Percentiles rank a stretch among this genome's conserved stretches.
Conservation (phyloP, 2,329 filamentous ascomycete species). For the Simplicillium aogashimaense region DNA sequence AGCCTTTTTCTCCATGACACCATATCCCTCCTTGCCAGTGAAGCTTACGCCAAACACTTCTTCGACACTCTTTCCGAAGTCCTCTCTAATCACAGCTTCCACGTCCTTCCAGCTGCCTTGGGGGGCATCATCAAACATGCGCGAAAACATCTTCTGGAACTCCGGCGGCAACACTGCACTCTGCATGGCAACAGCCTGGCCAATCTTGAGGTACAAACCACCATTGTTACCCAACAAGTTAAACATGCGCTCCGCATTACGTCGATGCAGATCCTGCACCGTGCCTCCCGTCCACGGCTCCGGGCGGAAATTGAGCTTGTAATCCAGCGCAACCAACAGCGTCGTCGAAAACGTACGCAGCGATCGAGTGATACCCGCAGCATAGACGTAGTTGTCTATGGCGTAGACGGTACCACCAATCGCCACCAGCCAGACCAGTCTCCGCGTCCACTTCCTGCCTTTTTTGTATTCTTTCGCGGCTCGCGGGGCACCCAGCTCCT, state of each 20-base stretch:
- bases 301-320: slow-evolving; percentile 90
- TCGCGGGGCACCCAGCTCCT: slow-evolving; percentile 63
- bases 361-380: slow-evolving; percentile 68
- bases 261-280: slow-evolving; percentile 67
- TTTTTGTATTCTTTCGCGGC: slow-evolving; percentile 62
- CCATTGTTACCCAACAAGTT: slow-evolving; percentile 78
- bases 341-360: slow-evolving; percentile 73
- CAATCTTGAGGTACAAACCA: slow-evolving; percentile 93
- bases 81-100: slow-evolving; percentile 73
- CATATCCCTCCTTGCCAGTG: slow-evolving; percentile 55
- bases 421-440: slow-evolving; percentile 53
- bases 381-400: slow-evolving; percentile 66
- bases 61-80: slow-evolving; percentile 79
- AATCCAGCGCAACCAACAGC: slow-evolving; percentile 75
- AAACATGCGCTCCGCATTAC: slow-evolving; percentile 77
- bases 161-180: slow-evolving; percentile 86
- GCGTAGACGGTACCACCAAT: slow-evolving; percentile 54
- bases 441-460: slow-evolving; percentile 66
- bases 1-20: slow-evolving; percentile 51
- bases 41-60: slow-evolving; percentile 92
- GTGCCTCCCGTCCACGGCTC: slow-evolving; percentile 65
- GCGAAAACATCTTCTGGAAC: slow-evolving; percentile 90
- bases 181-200: slow-evolving; percentile 98
- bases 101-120: slow-evolving; percentile 85
- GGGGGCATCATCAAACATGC: slow-evolving; percentile 97